Evolutionary conservation across 352 stramenopile species (phyloP).

Genomic region (Aphanomyces euteiches): DNA sequence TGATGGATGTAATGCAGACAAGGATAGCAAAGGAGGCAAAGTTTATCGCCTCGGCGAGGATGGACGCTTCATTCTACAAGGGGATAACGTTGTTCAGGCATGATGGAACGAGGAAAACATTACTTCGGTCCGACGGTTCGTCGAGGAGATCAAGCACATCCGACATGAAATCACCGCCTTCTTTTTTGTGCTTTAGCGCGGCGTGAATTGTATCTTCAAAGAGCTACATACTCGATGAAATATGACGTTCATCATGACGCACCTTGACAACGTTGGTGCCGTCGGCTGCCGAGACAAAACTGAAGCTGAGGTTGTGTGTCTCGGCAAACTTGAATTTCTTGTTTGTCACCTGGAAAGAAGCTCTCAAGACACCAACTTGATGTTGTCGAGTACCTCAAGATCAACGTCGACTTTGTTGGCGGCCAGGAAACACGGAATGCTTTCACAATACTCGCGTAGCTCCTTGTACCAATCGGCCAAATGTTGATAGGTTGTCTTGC

Average conservation of each 20-base stretch:
- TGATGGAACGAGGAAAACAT: no score
- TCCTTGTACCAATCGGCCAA: constrained; percentile 90
- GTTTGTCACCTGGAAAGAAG: constrained; percentile 77
- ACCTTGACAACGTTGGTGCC: constrained; percentile 95
- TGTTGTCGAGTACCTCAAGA: constrained; percentile 59
- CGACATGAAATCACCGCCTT: constrained; percentile 90
- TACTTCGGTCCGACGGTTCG: constrained; percentile 32
- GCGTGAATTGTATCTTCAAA: constrained; percentile 87
- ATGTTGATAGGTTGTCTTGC: constrained; percentile 94
- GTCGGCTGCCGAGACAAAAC: constrained; percentile 92
- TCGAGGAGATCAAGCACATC: constrained; percentile 89
- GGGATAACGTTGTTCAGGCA: no score
- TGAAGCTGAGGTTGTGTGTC: constrained; percentile 92
- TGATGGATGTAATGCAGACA: no score
- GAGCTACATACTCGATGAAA: neutral
- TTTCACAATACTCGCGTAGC: constrained; percentile 89
- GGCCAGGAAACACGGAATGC: constrained; percentile 91
- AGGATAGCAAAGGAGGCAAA: no score
- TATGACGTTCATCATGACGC: neutral
- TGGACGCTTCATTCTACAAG: no score
- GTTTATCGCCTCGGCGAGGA: no score
- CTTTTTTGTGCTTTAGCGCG: constrained; percentile 84
- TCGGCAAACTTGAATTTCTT: constrained; percentile 96
- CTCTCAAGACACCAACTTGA: neutral
- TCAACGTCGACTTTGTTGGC: constrained; percentile 97